These are phyloP conservation scores for Paraurostyla sp. DNA, from an alignment of 73 alveolate genomes.

Conservation along the genomic window DNA sequence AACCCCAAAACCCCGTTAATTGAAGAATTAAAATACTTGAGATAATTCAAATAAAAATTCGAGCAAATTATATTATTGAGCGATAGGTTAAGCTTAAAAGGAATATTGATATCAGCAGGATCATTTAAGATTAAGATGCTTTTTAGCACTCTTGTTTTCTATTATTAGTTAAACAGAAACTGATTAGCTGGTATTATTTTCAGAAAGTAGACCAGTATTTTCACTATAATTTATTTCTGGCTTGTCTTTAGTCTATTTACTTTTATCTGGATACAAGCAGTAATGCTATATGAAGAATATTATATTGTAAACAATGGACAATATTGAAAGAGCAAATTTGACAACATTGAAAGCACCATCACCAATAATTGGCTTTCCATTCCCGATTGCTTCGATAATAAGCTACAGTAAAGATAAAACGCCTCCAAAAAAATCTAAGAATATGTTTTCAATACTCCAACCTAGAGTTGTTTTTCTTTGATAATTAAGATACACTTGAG, in stretches of 20 bases:
- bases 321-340: constrained; percentile 78
- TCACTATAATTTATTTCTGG: too few species aligned
- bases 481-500: constrained; percentile 90
- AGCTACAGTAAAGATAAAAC: constrained; percentile 80
- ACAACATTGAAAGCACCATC: constrained; percentile 86
- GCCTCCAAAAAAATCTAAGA: constrained; percentile 96
- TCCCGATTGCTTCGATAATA: constrained; percentile 83
- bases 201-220: too few species aligned
- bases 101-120: too few species aligned
- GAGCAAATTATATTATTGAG: too few species aligned
- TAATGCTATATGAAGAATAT: constrained; percentile 86
- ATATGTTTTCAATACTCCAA: constrained; percentile 95
- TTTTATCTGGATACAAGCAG: constrained; percentile 71
- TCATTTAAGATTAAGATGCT: too few species aligned
- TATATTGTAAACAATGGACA: constrained; percentile 79
- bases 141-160: too few species aligned
- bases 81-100: too few species aligned
- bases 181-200: too few species aligned
- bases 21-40: too few species aligned
- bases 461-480: constrained; percentile 94
- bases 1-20: too few species aligned
- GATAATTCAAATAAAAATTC: too few species aligned
- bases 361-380: constrained; percentile 67
- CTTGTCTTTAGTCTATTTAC: background rate
- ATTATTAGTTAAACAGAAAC: too few species aligned